Evolutionary conservation across 139 green algal species (phyloP).

Genomic region (Pleodorina starrii): DNA sequence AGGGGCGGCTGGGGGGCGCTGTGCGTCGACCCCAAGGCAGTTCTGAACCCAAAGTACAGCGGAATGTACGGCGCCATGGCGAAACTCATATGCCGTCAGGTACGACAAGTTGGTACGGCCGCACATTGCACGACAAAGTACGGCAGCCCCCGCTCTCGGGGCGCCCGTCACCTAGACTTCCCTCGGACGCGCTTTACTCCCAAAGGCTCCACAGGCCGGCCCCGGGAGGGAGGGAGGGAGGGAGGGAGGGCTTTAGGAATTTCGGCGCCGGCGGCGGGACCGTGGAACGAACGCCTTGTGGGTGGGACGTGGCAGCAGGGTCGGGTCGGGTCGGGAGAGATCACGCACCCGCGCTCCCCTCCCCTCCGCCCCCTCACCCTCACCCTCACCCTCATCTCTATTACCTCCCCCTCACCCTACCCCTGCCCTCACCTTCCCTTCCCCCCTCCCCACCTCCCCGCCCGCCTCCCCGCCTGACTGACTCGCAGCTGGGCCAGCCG

Average conservation of each 20-base stretch:
- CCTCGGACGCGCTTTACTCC: no score
- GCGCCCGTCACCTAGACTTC: no score
- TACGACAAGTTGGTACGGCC: not conserved
- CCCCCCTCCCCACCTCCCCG: not conserved
- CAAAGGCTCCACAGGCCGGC: no score
- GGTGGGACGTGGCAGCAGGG: not conserved
- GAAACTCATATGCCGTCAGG: conserved; percentile 1
- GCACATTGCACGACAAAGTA: no score
- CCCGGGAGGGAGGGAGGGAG: not conserved
- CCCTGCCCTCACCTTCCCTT: not conserved
- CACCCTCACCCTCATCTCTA: not conserved
- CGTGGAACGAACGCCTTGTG: not conserved
- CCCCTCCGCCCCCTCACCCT: not conserved
- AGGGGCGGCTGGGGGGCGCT: not conserved
- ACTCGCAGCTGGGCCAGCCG: not conserved
- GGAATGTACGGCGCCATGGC: not conserved
- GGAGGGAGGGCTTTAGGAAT: not conserved
- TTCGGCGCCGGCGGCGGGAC: not conserved
- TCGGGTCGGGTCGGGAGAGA: not conserved
- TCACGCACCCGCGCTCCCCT: not conserved
- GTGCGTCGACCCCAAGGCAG: not conserved
- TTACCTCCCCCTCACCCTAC: not conserved
- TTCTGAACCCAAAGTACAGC: not conserved
- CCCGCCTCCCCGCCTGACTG: not conserved
- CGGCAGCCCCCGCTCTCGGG: no score